Evolutionary conservation across 805 yeast species (phyloP).

Genomic region (Barnettozyma siamensis): DNA sequence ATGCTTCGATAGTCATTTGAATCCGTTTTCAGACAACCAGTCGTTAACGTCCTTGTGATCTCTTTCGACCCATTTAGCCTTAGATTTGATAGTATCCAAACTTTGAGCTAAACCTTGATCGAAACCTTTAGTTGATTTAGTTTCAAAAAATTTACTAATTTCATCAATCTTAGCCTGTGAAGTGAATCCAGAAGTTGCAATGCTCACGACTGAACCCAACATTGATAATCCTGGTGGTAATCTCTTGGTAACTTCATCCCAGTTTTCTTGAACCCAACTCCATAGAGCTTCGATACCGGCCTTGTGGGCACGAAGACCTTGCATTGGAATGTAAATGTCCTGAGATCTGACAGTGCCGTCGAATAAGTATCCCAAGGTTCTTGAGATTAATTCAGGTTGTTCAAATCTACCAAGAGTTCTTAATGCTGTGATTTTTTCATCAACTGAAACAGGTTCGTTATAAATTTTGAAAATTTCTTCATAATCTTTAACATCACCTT

Average conservation of each 20-base stretch:
- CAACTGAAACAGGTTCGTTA: conserved; percentile 52
- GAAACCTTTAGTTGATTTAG: conserved; percentile 54
- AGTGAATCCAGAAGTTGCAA: conserved; percentile 58
- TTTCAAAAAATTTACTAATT: conserved; percentile 45
- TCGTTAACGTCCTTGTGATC: conserved; percentile 41
- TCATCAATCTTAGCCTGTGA: conserved; percentile 45
- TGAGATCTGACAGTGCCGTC: conserved; percentile 60
- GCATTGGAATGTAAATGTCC: conserved; percentile 74
- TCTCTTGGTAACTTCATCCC: conserved; percentile 59
- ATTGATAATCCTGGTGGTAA: conserved; percentile 79
- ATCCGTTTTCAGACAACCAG: conserved; percentile 41
- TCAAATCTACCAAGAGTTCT: conserved; percentile 61
- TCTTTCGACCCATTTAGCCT: conserved; percentile 53
- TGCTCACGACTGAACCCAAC: conserved; percentile 67
- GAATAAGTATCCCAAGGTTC: conserved; percentile 50
- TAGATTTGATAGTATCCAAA: conserved; percentile 53
- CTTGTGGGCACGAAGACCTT: conserved; percentile 57
- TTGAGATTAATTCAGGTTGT: conserved; percentile 44
- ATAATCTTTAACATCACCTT: conserved; percentile 58
- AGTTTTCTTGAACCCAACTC: conserved; percentile 67
- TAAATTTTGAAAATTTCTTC: conserved; percentile 57
- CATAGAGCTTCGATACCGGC: conserved; percentile 67
- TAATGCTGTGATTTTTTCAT: conserved; percentile 67
- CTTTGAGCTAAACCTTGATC: conserved; percentile 61
- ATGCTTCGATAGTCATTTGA: conserved; percentile 8